Percentiles rank a stretch among this genome's conserved stretches.
Evolutionary conservation across 1,139 yeast species (phyloP).

Genomic region (Pichia terricola): DNA sequence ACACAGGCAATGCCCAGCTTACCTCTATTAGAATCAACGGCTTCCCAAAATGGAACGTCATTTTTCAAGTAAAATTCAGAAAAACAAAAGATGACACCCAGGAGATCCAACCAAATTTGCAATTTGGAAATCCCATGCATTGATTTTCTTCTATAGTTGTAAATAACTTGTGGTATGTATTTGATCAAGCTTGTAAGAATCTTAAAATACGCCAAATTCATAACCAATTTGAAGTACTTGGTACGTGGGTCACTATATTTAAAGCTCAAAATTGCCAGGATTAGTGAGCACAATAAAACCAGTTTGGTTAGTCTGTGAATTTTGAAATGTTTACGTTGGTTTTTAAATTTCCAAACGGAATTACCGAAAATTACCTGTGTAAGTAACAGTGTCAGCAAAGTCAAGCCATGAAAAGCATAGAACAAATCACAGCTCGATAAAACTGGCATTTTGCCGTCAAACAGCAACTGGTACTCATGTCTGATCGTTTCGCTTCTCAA

Average conservation of each 20-base stretch:
- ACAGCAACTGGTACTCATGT: conserved; percentile 28
- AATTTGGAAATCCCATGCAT: conserved; percentile 49
- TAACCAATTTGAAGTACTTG: conserved; percentile 29
- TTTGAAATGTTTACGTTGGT: conserved; percentile 21
- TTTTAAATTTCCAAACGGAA: conserved; percentile 25
- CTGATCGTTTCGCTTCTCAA: conserved; percentile 29
- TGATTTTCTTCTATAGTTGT: conserved; percentile 43
- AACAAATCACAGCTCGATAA: conserved; percentile 33
- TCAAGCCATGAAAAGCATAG: conserved; percentile 35
- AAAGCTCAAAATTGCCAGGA: conserved; percentile 11
- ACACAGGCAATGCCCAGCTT: conserved; percentile 30
- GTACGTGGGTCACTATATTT: conserved; percentile 11
- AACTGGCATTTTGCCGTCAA: conserved; percentile 28
- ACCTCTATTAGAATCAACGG: conserved; percentile 27
- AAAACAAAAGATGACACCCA: conserved; percentile 45
- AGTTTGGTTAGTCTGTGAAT: conserved; percentile 20
- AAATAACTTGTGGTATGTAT: conserved; percentile 51
- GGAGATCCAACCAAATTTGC: conserved; percentile 40
- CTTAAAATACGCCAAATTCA: conserved; percentile 40
- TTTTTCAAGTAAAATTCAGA: conserved; percentile 35
- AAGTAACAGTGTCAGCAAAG: conserved; percentile 28
- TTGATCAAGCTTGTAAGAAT: conserved; percentile 47
- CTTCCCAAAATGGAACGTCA: conserved; percentile 12
- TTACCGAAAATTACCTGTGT: conserved; percentile 31
- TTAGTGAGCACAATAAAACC: neutral